A percentile compares a stretch with the other conserved stretches of the same genome.
Evolutionary conservation across 2,329 filamentous ascomycete species (phyloP).

Genomic region (Tolypocladium pustulatum): DNA sequence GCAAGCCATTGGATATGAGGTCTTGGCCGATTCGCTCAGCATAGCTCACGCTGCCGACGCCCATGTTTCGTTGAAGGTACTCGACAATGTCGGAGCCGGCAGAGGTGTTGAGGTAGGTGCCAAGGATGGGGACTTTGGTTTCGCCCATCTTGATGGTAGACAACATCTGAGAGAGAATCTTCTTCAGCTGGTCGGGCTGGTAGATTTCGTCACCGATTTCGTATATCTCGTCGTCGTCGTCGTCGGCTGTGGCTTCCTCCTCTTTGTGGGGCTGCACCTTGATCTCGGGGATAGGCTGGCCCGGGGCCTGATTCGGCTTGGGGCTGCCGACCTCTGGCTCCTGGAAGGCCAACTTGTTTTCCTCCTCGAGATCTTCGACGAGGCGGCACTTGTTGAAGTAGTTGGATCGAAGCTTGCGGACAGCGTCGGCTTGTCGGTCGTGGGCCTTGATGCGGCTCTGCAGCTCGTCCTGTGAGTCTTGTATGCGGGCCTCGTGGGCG

Average conservation of each 20-base stretch:
- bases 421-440: conserved; percentile 79
- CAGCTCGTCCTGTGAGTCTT: conserved; percentile 90
- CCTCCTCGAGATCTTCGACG: conserved; percentile 93
- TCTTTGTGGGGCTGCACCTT: conserved; percentile 66
- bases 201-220: conserved; percentile 90
- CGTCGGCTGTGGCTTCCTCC: conserved; percentile 40
- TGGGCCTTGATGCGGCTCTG: conserved; percentile 85
- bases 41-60: conserved; percentile 73
- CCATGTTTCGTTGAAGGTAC: conserved; percentile 84
- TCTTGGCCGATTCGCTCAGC: conserved; percentile 94
- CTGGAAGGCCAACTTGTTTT: conserved; percentile 96
- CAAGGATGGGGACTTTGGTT: conserved; percentile 89
- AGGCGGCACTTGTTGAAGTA: conserved; percentile 99
- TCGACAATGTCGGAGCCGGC: conserved; percentile 89
- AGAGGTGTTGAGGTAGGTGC: conserved; percentile 89
- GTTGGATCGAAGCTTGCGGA: conserved; percentile 86
- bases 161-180: conserved; percentile 77
- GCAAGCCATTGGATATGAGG: conserved; percentile 72
- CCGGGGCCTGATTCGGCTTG: conserved; percentile 33
- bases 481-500: conserved; percentile 80
- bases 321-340: conserved; percentile 70
- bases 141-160: conserved; percentile 80
- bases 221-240: conserved; percentile 74
- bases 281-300: conserved; percentile 64
- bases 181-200: conserved; percentile 77